These are phyloP conservation scores for Paratinospora sagittata DNA, from an alignment of 164 flowering plant genomes.

Conservation along the genomic window DNA sequence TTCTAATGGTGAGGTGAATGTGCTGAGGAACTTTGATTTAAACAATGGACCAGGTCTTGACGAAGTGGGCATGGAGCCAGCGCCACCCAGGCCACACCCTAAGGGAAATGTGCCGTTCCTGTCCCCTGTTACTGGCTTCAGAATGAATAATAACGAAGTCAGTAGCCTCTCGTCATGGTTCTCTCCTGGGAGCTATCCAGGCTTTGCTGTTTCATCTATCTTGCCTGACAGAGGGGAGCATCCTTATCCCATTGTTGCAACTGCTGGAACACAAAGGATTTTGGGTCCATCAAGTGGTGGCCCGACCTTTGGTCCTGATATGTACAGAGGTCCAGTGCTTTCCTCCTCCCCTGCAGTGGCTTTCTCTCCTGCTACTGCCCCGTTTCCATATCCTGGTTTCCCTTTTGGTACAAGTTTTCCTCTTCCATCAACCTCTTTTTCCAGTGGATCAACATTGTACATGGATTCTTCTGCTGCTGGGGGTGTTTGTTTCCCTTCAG, in stretches of 20 bases:
- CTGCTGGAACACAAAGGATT: constrained; percentile 51
- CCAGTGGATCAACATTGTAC: constrained; percentile 51
- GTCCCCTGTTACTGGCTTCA: constrained; percentile 35
- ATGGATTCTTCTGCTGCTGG: constrained; percentile 58
- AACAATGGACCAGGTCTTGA: constrained; percentile 76
- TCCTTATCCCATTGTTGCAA: constrained; percentile 38
- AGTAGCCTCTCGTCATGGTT: constrained; percentile 59
- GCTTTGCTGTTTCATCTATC: constrained; percentile 47
- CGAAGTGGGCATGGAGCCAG: constrained; percentile 42
- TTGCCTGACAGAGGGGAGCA: constrained; percentile 70
- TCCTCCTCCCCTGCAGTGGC: constrained; percentile 72
- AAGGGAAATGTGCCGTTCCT: constrained; percentile 31
- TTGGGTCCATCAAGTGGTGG: constrained; percentile 42
- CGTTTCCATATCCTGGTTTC: constrained; percentile 59
- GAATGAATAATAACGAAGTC: constrained; percentile 44
- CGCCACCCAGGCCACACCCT: constrained; percentile 29
- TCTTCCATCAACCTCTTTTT: constrained; percentile 49
- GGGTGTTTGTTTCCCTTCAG: constrained; percentile 21
- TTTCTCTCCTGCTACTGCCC: constrained; percentile 33
- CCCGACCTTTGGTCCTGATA: constrained; percentile 46
- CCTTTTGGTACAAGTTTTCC: constrained; percentile 65
- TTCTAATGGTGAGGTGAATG: constrained; percentile 42
- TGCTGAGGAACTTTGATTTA: constrained; percentile 67
- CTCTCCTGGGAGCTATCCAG: constrained; percentile 50
- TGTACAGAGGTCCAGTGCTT: constrained; percentile 63